Percentiles rank a stretch among this genome's conserved stretches.
phyloP scores from a whole-genome alignment of 2,329 filamentous ascomycete species.

The Penicillium sp. region DNA sequence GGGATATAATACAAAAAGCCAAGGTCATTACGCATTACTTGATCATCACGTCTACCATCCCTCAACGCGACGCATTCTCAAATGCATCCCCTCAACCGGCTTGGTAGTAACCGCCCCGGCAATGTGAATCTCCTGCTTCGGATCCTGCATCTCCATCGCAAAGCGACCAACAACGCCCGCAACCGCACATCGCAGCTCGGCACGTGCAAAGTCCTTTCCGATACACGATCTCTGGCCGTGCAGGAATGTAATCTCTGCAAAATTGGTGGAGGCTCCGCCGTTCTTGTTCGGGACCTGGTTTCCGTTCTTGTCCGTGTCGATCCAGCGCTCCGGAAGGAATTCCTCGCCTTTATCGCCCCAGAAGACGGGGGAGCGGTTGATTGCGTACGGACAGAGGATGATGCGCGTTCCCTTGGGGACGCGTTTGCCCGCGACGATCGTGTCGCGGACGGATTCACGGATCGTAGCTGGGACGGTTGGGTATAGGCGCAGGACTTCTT shows the following conservation, averaged over 20 bases:
- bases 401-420: conserved; percentile 70
- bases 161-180: conserved; percentile 9
- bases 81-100: conserved; percentile 38
- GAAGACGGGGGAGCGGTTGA: conserved; percentile 65
- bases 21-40: background rate
- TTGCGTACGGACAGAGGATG: conserved; percentile 64
- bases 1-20: background rate
- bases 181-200: conserved; percentile 13
- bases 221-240: conserved; percentile 19
- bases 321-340: conserved; percentile 52
- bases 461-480: conserved; percentile 42
- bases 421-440: conserved; percentile 60
- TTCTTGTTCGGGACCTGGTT: conserved; percentile 7
- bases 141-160: conserved; percentile 4
- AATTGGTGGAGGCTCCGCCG: conserved; percentile 17
- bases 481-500: conserved; percentile 62
- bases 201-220: conserved; percentile 16
- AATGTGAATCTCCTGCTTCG: conserved; percentile 27
- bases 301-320: conserved; percentile 56
- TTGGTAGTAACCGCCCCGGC: conserved; percentile 39
- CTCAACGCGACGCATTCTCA: background rate
- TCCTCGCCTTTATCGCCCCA: conserved; percentile 60
- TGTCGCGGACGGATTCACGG: conserved; percentile 42
- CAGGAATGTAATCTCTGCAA: conserved; percentile 16
- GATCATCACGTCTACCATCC: background rate